Percentiles rank a stretch among this genome's conserved stretches.
Conservation (phyloP, 2,329 filamentous ascomycete genomes). For the Calonectria leucothoes region DNA sequence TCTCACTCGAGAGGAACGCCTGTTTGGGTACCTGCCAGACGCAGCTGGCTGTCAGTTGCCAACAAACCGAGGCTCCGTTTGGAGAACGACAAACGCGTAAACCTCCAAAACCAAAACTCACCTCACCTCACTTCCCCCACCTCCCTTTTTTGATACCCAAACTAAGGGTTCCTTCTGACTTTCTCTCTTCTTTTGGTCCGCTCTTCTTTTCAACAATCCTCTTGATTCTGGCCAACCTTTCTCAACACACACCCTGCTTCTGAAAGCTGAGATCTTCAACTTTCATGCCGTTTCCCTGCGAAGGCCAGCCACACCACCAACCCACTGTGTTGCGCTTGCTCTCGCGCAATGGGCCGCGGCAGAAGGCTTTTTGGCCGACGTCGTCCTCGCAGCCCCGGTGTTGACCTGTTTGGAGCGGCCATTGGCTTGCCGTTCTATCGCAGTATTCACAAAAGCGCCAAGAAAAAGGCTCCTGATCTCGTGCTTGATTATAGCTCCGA, state of each 20-base stretch:
- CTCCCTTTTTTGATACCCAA: neutral
- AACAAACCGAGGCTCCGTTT: neutral
- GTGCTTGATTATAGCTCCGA: conserved; percentile 11
- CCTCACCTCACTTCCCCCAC: neutral
- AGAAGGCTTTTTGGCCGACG: conserved; percentile 26
- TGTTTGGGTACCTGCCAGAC: neutral
- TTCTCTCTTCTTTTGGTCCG: neutral
- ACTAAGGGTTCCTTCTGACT: neutral
- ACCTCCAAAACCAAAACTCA: neutral
- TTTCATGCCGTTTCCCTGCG: neutral
- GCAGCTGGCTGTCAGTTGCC: neutral
- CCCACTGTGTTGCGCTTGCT: conserved; percentile 1
- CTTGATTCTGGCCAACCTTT: neutral
- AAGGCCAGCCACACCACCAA: neutral
- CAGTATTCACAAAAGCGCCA: conserved; percentile 13
- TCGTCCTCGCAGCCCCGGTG: conserved; percentile 24
- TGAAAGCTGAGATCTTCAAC: neutral
- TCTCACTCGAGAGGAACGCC: neutral
- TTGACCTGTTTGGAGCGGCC: conserved; percentile 42
- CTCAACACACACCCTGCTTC: neutral
- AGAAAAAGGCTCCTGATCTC: conserved; percentile 17
- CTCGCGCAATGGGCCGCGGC: conserved; percentile 35
- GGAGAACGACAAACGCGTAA: neutral
- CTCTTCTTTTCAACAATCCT: neutral
- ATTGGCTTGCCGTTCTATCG: conserved; percentile 42